Base-by-base conservation (phyloP, 192 early-diverging fungal genomes). In the Dissophora globulifera region DNA sequence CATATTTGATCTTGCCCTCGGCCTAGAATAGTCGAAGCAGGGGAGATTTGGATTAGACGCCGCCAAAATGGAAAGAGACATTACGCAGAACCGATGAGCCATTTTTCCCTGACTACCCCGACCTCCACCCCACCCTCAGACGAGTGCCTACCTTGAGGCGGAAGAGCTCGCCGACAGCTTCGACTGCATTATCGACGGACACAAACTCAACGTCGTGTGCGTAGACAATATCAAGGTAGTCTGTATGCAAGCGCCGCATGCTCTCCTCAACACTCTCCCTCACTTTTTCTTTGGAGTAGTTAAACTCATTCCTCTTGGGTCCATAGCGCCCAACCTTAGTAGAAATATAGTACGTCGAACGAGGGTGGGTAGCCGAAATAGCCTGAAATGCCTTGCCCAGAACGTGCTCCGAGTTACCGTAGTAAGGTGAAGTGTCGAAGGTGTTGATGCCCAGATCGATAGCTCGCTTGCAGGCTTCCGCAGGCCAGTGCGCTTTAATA, bases 151-250 rank as follows among this genome's bases (percentile, higher is more conserved):
- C 79, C 76, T 86, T 86, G 29, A 93, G 64, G 41, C 82, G 64
- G 47, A 85, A 86, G 41, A 93, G 63, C 26, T 78, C 81, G 26
- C 68, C 67, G 29, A 69, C 67, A 22, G 58, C 69, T 11, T 84
- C 85, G 12, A 87, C 82, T 8, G 88, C 78, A 8, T 85, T 58
- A 2, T 82, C 67, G 22, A 86, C 59, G 1, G 74, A 70, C 10
- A 91, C 90, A 89, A 93, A 93, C 68, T 93, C 92, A 11, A 93
- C 90, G 64, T 93, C 92, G 55, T 93, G 92, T 33, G 86, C 87
- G 46, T 84, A 81, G 1, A 92, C 92, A 49, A 89, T 76, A 54
- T 93, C 90, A 19, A 93, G 64, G 54, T 93, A 93, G 53, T 83
- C 74, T 0, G 88, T 90, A 25, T 88, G 63, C 49, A 91, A 68